A percentile compares a stretch with the other conserved stretches of the same genome.
phyloP scores from a whole-genome alignment of 2,329 filamentous ascomycete genomes.

The Beauveria brongniartii region DNA sequence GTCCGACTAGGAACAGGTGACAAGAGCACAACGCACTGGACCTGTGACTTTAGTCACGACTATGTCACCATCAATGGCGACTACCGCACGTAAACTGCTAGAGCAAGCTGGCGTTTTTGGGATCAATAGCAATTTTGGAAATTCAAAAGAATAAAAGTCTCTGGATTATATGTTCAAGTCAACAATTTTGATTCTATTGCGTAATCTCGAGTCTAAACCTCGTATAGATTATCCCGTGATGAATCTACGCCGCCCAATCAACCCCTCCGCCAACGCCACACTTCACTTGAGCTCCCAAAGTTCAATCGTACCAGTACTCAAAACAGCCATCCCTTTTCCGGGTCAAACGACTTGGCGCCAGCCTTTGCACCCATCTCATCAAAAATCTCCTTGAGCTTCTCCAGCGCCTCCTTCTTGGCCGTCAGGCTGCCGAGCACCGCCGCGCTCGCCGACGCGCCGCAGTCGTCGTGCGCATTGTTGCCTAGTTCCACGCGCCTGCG shows the following conservation, averaged over 20 bases:
- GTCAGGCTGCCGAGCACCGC: constrained; percentile 21
- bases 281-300: no score
- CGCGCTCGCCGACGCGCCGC: constrained; percentile 22
- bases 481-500: constrained; percentile 13
- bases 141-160: background rate
- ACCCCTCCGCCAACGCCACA: no score
- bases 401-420: constrained; percentile 18
- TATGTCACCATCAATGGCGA: constrained; percentile 64
- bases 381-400: constrained; percentile 16
- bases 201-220: background rate
- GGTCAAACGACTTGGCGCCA: background rate
- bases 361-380: background rate
- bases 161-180: background rate
- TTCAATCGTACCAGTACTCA: background rate
- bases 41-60: constrained; percentile 80
- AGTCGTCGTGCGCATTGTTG: constrained; percentile 19
- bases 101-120: background rate
- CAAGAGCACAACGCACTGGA: constrained; percentile 69
- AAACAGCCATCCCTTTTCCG: background rate
- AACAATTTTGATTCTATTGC: background rate
- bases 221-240: no score
- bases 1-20: constrained; percentile 63
- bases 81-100: constrained; percentile 47
- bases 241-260: background rate
- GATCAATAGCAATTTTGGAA: background rate